Evolutionary conservation across 345 rosid species (phyloP).

Genomic region (Hevea brasiliensis): DNA sequence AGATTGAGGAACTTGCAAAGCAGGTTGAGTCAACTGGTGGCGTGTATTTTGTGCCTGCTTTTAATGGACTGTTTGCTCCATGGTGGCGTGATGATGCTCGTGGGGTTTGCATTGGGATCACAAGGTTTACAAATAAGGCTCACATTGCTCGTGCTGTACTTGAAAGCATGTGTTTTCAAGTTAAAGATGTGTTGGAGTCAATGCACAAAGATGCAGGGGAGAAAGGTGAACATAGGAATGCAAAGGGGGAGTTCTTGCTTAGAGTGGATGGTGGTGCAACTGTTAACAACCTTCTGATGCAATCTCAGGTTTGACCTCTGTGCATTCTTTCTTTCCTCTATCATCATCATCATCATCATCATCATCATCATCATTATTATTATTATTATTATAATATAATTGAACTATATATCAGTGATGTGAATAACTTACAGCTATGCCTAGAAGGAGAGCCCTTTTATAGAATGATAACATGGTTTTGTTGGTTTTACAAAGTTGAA

Average conservation of each 20-base stretch:
- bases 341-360: background rate
- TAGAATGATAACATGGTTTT: background rate
- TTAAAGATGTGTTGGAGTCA: slow-evolving; percentile 84
- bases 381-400: too few relatives aligned
- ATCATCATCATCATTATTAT: too few relatives aligned
- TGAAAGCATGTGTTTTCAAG: slow-evolving; percentile 97
- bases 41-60: slow-evolving; percentile 93
- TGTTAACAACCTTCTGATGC: slow-evolving; percentile 89
- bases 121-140: slow-evolving; percentile 79
- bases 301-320: slow-evolving; percentile 65
- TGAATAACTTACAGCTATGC: too few relatives aligned
- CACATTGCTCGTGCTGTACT: slow-evolving; percentile 94
- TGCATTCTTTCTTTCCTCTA: background rate
- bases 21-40: slow-evolving; percentile 77
- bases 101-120: slow-evolving; percentile 84
- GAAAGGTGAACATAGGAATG: slow-evolving; percentile 38
- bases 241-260: slow-evolving; percentile 65
- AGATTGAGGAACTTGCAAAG: slow-evolving; percentile 69
- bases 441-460: too few relatives aligned
- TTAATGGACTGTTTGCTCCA: slow-evolving; percentile 92
- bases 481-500: background rate
- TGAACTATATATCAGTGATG: too few relatives aligned
- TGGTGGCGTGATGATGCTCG: slow-evolving; percentile 99
- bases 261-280: slow-evolving; percentile 97
- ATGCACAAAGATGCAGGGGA: slow-evolving; percentile 86